phyloP scores from a whole-genome alignment of 1,284 basidiomycete genomes.

The Fomitopsis schrenkii region DNA sequence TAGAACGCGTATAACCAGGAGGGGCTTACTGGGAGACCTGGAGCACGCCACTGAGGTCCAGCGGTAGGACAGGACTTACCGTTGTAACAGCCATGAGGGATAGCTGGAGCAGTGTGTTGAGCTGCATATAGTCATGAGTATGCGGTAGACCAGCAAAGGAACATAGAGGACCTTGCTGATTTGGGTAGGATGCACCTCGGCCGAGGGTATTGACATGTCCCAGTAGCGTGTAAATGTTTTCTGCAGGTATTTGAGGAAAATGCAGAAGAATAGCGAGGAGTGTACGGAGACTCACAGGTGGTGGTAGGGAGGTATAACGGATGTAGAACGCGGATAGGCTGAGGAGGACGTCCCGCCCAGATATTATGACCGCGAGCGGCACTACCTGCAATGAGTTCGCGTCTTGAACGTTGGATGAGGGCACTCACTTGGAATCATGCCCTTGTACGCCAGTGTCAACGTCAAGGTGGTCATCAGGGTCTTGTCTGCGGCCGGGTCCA shows the following conservation, averaged over 20 bases:
- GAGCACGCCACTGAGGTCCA: conserved; percentile 54
- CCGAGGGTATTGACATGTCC: conserved; percentile 93
- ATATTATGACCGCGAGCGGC: conserved; percentile 80
- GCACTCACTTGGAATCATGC: conserved; percentile 75
- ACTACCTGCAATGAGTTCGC: conserved; percentile 42
- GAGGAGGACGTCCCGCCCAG: conserved; percentile 87
- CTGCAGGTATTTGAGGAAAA: conserved; percentile 41
- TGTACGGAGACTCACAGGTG: conserved; percentile 57
- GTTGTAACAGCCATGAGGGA: conserved; percentile 88
- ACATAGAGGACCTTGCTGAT: conserved; percentile 74
- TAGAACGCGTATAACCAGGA: background rate
- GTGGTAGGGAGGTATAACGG: conserved; percentile 85
- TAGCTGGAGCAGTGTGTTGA: conserved; percentile 93
- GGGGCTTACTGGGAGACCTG: conserved; percentile 58
- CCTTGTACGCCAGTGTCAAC: conserved; percentile 79
- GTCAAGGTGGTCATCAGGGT: conserved; percentile 93
- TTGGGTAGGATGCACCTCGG: conserved; percentile 85
- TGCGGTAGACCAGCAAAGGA: background rate
- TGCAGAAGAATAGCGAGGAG: conserved; percentile 2
- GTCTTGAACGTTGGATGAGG: background rate
- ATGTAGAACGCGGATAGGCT: conserved; percentile 93
- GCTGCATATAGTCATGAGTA: conserved; percentile 37
- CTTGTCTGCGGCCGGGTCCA: conserved; percentile 98
- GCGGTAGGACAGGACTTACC: conserved; percentile 73
- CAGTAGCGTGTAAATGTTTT: conserved; percentile 93